Evolutionary conservation across 2,329 filamentous ascomycete species (phyloP), one percentile per base, ranked within the genome.

Genomic region (Aureobasidium leucospermi): DNA sequence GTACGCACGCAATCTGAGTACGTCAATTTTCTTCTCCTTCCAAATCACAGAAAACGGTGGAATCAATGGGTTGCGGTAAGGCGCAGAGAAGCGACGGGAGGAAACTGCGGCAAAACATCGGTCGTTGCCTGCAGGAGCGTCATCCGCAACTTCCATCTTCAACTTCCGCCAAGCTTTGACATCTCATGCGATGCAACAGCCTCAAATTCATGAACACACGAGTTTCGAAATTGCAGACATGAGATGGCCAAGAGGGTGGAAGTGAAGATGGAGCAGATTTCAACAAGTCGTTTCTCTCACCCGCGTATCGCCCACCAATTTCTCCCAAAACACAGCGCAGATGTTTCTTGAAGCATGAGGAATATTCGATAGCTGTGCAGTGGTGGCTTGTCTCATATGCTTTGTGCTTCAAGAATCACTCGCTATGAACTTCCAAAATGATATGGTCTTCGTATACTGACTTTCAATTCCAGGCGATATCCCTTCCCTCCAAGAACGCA

Each of bases 11-110:
- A 55, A 43, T 9, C 38, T 43, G 38, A 42, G 51, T 55, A 55
- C 9, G 51, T 55, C 29, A 28, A 38, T 6, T n/a, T 13, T 19
- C 29, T 43, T 13, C 15, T 56, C 67, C 74, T 74, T 0, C 71
- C 73, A 4, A 59, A 65, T 15, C 77, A 75, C 61, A 29, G 8
- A 41, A 2, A 29, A 29, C 19, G 6, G 6, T 28, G 8, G 23
- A 36, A 52, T 34, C 34, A 34, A 52, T 13, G 13, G 13, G 34
- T 36, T 11, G 23, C 23, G 23, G 23, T 23, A 31, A 10, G 47
- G 29, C 32, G 49, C n/a, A 28, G 51, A 10, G 34, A 43, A 31
- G 13, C n/a, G 47, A 38, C 6, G 6, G 5, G 16, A 31, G 32
- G 31, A 36, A 52, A 29, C 11, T 31, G 9, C 49, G 49, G 49